phyloP scores from a whole-genome alignment of 116 monocot species.

The Papilionanthe hybrid region DNA sequence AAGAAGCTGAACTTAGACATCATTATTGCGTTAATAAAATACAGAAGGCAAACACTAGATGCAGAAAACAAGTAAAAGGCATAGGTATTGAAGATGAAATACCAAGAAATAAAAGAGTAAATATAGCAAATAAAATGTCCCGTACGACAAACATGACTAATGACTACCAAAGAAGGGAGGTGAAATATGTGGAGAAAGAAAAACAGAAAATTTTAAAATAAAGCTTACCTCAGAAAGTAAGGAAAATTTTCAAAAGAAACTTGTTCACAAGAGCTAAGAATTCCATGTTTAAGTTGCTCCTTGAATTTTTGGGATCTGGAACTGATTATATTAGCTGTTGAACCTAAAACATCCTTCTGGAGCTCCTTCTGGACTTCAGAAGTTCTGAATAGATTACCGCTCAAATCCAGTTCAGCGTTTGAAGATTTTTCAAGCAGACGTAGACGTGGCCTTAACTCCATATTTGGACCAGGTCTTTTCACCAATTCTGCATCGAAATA shows the following conservation, averaged over 20 bases:
- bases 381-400: slow-evolving; percentile 43
- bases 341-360: slow-evolving; percentile 33
- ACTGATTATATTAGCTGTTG: slow-evolving; percentile 25
- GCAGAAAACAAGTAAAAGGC: not conserved
- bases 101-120: not conserved
- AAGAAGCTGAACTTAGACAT: no score
- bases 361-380: slow-evolving; percentile 52
- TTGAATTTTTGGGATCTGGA: slow-evolving; percentile 45
- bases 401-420: slow-evolving; percentile 51
- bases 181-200: not conserved
- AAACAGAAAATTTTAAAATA: not conserved
- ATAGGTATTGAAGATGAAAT: not conserved
- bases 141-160: not conserved
- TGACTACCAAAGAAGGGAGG: not conserved
- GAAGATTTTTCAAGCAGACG: slow-evolving; percentile 30
- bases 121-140: not conserved
- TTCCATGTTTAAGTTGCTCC: slow-evolving; percentile 51
- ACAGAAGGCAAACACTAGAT: not conserved
- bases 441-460: slow-evolving; percentile 33
- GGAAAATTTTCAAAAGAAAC: slow-evolving; percentile 71
- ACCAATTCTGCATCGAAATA: slow-evolving; percentile 30
- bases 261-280: slow-evolving; percentile 42
- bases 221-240: slow-evolving; percentile 65
- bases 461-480: slow-evolving; percentile 28
- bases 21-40: not conserved